Conservation (phyloP, 2,329 filamentous ascomycete genomes). For the Pseudocercospora pini-densiflorae region DNA sequence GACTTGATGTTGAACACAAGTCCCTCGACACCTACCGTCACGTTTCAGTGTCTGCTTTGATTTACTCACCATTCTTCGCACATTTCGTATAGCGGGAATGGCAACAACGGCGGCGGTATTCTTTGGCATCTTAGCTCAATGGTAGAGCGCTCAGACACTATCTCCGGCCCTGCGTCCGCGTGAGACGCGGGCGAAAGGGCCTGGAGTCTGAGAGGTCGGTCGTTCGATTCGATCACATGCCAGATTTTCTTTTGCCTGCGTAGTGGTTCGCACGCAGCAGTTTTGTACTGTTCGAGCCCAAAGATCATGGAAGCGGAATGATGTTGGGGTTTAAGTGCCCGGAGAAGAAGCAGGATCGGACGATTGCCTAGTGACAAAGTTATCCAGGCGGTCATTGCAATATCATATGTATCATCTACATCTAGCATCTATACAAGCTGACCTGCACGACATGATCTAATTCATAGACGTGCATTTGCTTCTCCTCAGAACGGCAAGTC, state of each 20-base stretch:
- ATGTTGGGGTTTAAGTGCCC: neutral
- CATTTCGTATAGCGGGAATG: neutral
- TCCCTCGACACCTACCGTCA: neutral
- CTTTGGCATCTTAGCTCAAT: neutral
- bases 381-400: neutral
- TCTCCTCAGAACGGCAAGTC: slow-evolving; percentile 64
- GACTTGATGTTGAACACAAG: too few species aligned
- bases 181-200: too few species aligned
- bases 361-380: neutral
- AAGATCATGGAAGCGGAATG: too few species aligned
- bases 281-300: neutral
- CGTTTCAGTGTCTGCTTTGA: neutral
- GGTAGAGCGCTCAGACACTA: neutral
- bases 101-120: neutral
- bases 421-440: neutral
- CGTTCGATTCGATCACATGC: too few species aligned
- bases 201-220: too few species aligned
- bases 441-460: neutral
- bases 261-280: neutral
- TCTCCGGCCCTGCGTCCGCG: too few species aligned
- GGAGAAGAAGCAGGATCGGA: neutral
- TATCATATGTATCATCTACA: neutral
- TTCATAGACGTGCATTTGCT: neutral
- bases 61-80: neutral
- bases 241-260: too few species aligned